Base-by-base conservation (phyloP, 2,329 filamentous ascomycete genomes). In the Claviceps sp. region DNA sequence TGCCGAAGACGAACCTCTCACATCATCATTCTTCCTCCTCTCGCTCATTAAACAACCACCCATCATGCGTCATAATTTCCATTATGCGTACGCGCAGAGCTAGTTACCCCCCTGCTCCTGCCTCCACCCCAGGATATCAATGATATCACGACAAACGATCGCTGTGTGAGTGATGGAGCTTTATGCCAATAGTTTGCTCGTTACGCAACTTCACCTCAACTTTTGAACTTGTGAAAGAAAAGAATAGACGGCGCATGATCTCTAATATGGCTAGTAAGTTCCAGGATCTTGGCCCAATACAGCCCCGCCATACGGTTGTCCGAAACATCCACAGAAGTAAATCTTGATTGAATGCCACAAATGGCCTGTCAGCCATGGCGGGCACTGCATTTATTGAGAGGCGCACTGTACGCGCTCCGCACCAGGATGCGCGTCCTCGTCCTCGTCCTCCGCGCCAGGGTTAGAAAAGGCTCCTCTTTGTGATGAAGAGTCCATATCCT, bases 381-480 rank as follows among this genome's bases (percentile, higher is more conserved):
- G 26, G 3, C 5, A 8, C 8, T 13, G 20, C n/a, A 6, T 70
- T 80, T 90, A 93, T 79, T 93, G 87, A 37, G 86, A 88, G 53
- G 87, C 86, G 69, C 87, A 93, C 75, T 93, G 87, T 54, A 93
- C 86, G 57, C 87, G 81, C 74, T 90, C 86, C 48, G 74, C 85
- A 56, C 85, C 84, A 57, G 86, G 83, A 20, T 84, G 85, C 47
- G 87, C 85, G 46, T 89, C 82, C 7, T 90, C 86, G 13, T 90
- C 86, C 42, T 90, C 86, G 1, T 88, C 84, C 75, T 81, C 81
- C 55, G 68, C 67, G 51, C 69, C 71, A 22, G 74, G 73, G 57
- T 79, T 82, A 54, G 82, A 83, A 58, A 86, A 84, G 45, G 85
- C 85, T 59, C 84, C 77, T 51, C 78, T 77, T 63, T 80, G 77